phyloP scores from a whole-genome alignment of 2,329 filamentous ascomycete genomes.

The Lecanoromycetidae sp. region DNA sequence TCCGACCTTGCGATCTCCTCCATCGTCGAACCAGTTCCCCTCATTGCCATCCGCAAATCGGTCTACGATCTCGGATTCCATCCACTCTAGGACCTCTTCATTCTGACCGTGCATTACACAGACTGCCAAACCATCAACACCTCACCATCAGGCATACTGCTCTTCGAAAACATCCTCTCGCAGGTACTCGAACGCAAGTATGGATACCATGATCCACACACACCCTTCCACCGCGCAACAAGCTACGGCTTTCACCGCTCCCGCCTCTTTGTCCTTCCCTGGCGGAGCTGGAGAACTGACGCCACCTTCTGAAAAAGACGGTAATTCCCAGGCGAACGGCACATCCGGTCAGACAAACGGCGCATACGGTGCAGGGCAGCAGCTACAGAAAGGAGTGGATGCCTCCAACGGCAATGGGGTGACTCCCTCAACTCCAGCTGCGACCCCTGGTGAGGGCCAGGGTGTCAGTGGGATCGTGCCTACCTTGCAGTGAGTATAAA shows the following conservation, averaged over 20 bases:
- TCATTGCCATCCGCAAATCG: conserved; percentile 6
- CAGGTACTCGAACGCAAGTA: conserved; percentile 35
- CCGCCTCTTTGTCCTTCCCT: conserved; percentile 84
- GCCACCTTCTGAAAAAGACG: conserved; percentile 62
- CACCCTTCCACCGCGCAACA: conserved; percentile 84
- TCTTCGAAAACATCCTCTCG: conserved; percentile 23
- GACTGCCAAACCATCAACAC: conserved; percentile 17
- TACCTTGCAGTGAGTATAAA: conserved; percentile 87
- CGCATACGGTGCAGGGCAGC: conserved; percentile 32
- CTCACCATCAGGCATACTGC: conserved; percentile 12
- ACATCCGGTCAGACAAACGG: too few relatives aligned
- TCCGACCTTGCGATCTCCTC: conserved; percentile 20
- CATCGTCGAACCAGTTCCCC: conserved; percentile 11
- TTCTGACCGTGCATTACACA: conserved; percentile 17
- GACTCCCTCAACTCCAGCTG: conserved; percentile 79
- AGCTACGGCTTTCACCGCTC: conserved; percentile 90
- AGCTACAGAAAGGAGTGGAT: conserved; percentile 45
- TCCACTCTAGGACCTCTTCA: neutral
- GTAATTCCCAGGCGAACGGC: conserved; percentile 38
- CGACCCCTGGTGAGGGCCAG: conserved; percentile 72
- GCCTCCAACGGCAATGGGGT: conserved; percentile 61
- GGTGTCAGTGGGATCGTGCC: conserved; percentile 83
- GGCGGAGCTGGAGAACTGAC: conserved; percentile 72
- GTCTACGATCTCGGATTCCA: neutral
- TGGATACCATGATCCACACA: conserved; percentile 84